Evolutionary conservation across 176 grass and related monocot species (phyloP).

Genomic region (Oropetium thomaeum): DNA sequence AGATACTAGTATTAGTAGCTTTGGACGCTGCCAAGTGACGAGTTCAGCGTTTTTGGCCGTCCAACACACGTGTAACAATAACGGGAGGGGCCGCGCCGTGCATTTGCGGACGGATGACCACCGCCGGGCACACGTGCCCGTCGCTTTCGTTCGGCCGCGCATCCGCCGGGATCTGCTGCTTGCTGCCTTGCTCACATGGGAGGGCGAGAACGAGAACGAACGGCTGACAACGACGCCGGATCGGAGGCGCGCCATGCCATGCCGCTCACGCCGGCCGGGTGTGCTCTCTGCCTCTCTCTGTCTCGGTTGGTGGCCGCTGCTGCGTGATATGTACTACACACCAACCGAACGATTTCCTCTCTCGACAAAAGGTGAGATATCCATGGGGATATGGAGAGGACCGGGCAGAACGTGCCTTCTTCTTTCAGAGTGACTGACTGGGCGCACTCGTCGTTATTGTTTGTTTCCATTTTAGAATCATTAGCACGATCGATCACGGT

Average conservation of each 20-base stretch:
- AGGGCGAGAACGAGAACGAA: background rate
- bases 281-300: too few species aligned
- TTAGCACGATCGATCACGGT: background rate
- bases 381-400: too few species aligned
- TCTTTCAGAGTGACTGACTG: background rate
- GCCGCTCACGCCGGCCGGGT: background rate
- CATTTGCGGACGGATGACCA: background rate
- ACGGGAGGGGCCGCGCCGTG: background rate
- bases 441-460: background rate
- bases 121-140: slow-evolving; percentile 17
- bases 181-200: slow-evolving; percentile 18
- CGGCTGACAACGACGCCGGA: background rate
- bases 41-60: slow-evolving; percentile 21
- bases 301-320: background rate
- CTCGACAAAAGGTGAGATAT: background rate
- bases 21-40: slow-evolving; percentile 28
- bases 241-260: background rate
- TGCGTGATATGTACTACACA: slow-evolving; percentile 7
- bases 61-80: background rate
- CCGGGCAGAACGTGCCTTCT: background rate
- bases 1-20: background rate
- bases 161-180: slow-evolving; percentile 13
- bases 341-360: background rate
- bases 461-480: background rate
- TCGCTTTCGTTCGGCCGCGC: slow-evolving; percentile 13